Conservation (phyloP, 352 stramenopile genomes). For the Hyaloperonospora brassicae region DNA sequence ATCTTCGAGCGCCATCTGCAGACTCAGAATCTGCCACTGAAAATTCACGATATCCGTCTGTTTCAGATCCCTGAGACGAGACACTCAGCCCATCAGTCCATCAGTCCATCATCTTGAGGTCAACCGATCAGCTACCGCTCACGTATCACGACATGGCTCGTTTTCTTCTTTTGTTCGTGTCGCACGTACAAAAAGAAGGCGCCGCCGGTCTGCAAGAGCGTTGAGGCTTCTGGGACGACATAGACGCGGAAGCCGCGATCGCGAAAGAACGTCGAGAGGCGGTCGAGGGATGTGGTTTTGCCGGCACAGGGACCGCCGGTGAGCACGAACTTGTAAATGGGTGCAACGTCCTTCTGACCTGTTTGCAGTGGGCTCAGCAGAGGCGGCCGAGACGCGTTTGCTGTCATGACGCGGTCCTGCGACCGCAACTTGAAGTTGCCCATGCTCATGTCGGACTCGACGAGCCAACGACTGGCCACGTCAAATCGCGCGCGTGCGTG, state of each 20-base stretch:
- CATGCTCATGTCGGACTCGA: no score
- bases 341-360: conserved; percentile 57
- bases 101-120: no score
- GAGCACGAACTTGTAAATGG: conserved; percentile 91
- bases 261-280: conserved; percentile 85
- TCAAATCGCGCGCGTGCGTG: no score
- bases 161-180: no score
- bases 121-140: no score
- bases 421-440: conserved; percentile 46
- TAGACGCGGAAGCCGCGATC: conserved; percentile 94
- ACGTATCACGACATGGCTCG: no score
- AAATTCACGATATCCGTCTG: conserved; percentile 82
- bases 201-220: conserved; percentile 91
- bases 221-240: conserved; percentile 92
- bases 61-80: conserved; percentile 55
- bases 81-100: no score
- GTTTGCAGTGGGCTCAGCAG: conserved; percentile 62
- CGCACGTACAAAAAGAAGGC: conserved; percentile 75
- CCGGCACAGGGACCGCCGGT: conserved; percentile 92
- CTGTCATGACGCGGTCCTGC: conserved; percentile 35
- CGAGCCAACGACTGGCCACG: no score
- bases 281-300: conserved; percentile 92
- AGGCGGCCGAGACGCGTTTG: conserved; percentile 34
- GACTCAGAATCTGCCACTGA: conserved; percentile 80
- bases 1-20: conserved; percentile 80